Conservation (phyloP, 2,329 filamentous ascomycete genomes). For the Venturia asperata region DNA sequence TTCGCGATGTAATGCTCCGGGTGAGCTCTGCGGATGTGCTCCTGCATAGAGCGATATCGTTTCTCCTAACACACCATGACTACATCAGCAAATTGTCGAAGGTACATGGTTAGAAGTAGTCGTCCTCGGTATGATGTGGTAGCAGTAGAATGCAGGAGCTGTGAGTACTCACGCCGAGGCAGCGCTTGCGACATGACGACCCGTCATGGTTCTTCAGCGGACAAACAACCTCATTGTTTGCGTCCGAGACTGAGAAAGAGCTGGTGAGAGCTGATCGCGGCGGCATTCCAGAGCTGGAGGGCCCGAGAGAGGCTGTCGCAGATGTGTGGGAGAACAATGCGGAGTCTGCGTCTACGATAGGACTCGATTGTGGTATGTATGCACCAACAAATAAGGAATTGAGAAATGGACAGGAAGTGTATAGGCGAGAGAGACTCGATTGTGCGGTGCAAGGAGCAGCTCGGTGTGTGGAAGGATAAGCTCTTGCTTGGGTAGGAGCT, state of each 20-base stretch:
- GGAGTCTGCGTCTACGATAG: not conserved
- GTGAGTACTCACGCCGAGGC: constrained; percentile 77
- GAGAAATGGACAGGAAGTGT: not conserved
- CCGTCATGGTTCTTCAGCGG: constrained; percentile 93
- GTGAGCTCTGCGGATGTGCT: constrained; percentile 95
- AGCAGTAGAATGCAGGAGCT: not conserved
- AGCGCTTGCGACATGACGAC: constrained; percentile 94
- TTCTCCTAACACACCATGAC: constrained; percentile 60
- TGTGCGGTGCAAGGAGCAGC: constrained; percentile 1
- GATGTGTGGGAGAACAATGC: constrained; percentile 5
- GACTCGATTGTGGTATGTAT: not conserved
- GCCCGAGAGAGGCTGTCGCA: constrained; percentile 39
- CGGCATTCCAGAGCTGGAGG: constrained; percentile 68
- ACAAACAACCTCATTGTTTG: constrained; percentile 94
- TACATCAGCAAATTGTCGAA: not conserved
- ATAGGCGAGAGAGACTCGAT: not conserved
- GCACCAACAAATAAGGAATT: not conserved
- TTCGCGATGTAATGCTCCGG: constrained; percentile 97
- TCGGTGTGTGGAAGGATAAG: constrained; percentile 4
- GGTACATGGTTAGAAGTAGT: not conserved
- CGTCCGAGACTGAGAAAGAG: constrained; percentile 86
- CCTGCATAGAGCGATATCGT: constrained; percentile 96
- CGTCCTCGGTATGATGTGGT: not conserved
- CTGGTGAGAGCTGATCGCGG: constrained; percentile 79
- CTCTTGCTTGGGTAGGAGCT: constrained; percentile 5